Base-by-base conservation (phyloP, 768 basidiomycete genomes). In the Ramaria sp. region DNA sequence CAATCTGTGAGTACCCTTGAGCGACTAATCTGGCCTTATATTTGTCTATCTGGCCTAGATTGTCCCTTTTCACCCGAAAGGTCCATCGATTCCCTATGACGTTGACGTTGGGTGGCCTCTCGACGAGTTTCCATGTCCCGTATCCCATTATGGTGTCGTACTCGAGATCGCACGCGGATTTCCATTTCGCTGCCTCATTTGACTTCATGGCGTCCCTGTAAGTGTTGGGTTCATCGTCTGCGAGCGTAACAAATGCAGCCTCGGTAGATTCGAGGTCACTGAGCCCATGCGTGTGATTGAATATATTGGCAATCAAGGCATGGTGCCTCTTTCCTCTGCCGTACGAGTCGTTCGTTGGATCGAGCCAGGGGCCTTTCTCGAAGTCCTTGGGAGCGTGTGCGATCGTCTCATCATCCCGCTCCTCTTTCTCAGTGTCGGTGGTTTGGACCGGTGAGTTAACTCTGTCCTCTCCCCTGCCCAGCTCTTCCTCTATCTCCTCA, bases 1-100 rank as follows among this genome's bases (percentile, higher is more conserved):
- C 61, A 0, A 63, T 36, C 55, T 75, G 75, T 4, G 61, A 58
- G 57, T 65, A 74, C 0, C 75, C 73, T 57, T 67, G 61, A 1
- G 69, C 71, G 1, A 74, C 71, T 18, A 63, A 38, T 48, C 62
- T 27, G 0, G 63, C 65, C 52, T 65, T 65, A 54, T 57, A 56
- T 38, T 58, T 57, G 32, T 53, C 48, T 9, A 60, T 52, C 24
- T 52, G 49, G n/a, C 64, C 65, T 32, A 60, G 43, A 15, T 36
- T 38, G 41, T 66, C 57, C 16, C 64, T 64, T 63, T 64, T 53
- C 49, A 47, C 74, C 47, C 13, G 65, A 16, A 0, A 64, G 70
- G 48, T 71, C 71, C 30, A 32, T 32, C 10, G 30, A 20, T 27
- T 57, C 0, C 57, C 61, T 28, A 67, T 59, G 1, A 58, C 30